phyloP scores from a whole-genome alignment of 768 basidiomycete species.

The Mrakia gelida region DNA sequence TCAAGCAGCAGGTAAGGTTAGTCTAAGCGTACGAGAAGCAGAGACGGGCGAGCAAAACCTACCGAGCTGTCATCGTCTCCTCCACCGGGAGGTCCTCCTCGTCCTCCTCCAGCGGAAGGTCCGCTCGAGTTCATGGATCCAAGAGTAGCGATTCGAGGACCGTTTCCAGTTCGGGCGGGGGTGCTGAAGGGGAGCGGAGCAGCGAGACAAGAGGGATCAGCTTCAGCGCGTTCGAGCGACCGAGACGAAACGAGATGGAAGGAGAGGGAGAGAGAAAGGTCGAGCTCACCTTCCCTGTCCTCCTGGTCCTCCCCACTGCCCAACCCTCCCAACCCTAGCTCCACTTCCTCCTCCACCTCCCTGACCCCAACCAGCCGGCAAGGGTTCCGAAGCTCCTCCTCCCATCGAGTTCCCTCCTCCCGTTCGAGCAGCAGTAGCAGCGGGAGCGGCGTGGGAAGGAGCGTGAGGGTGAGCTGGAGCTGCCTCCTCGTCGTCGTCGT shows the following conservation, averaged over 20 bases:
- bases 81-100: constrained; percentile 37
- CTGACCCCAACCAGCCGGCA: constrained; percentile 46
- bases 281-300: constrained; percentile 21
- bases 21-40: no score
- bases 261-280: neutral
- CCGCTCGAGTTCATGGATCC: constrained; percentile 41
- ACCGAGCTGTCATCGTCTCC: constrained; percentile 46
- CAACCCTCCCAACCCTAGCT: constrained; percentile 32
- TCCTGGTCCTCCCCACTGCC: constrained; percentile 34
- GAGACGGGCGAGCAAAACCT: neutral
- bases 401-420: constrained; percentile 51
- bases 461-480: neutral
- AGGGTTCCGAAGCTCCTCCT: constrained; percentile 50
- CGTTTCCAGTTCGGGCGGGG: constrained; percentile 32
- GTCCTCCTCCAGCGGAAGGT: constrained; percentile 34
- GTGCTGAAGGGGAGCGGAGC: neutral
- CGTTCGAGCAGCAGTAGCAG: constrained; percentile 6
- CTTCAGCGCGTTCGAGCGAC: neutral
- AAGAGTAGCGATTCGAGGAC: constrained; percentile 46
- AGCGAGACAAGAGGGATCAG: neutral
- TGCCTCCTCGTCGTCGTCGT: neutral
- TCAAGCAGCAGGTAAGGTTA: constrained; percentile 43
- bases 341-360: constrained; percentile 28
- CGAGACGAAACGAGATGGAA: neutral
- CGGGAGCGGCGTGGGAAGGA: neutral